Base-by-base conservation (phyloP, 306 rosid genomes). In the Pyrus pyrifolia region DNA sequence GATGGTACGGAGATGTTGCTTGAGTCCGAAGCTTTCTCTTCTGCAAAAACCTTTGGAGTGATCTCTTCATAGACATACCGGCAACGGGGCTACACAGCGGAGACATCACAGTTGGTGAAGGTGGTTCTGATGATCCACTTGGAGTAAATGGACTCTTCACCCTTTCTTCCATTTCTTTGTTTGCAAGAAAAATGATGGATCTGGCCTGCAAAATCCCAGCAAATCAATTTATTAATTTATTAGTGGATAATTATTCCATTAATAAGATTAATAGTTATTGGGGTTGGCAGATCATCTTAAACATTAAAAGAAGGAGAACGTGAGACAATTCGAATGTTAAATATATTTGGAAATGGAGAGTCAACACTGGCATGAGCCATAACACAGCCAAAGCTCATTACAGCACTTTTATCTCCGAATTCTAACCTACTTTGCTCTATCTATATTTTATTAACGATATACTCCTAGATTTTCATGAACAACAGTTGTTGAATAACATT, bases 1-100 rank as follows among this genome's bases (percentile, higher is more conserved):
- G 21, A 5, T 62, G 70, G 25, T 73, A 71, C 12, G 92, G 96
- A 0, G 89, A 82, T 5, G 90, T 71, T 64, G 88, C 83, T 81
- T 85, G 95, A 49, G 77, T 59, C n/a, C 97, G 81, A 72, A n/a
- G 71, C 75, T 81, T 89, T 67, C 97, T 79, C 86, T 89, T 93
- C 19, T 89, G 95, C 17, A 93, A 83, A 79, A 93, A 91, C 38
- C 83, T 35, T 29, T 93, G 98, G 55, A 93, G 83, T 0, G 95
- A 91, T 74, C 76, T 89, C 75, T 85, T 91, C 98, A 93, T 93
- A 51, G 87, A 90, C 55, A 85, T 80, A 0, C 77, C 78, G 40
- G 81, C 64, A 11, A 71, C 53, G 21, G 88, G 86, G 30, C 86
- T 83, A 61, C 76, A 68, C 40, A 81, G 4, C 19, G 70, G 80